Conservation (phyloP, 805 yeast species). For the Hanseniaspora vineae region DNA sequence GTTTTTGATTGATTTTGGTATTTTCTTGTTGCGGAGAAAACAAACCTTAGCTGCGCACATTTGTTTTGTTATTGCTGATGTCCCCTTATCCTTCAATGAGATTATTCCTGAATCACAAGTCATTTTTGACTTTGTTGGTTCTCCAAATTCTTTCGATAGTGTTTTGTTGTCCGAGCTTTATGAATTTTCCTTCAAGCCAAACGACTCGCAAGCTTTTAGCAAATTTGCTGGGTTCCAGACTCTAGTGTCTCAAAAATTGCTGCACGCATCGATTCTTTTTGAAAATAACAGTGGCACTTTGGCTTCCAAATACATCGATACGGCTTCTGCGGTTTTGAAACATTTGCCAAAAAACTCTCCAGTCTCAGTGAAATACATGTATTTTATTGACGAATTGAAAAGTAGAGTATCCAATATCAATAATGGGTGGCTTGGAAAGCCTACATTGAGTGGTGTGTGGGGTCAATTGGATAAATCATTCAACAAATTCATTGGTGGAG, state of each 20-base stretch:
- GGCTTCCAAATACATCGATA: constrained; percentile 53
- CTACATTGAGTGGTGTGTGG: constrained; percentile 74
- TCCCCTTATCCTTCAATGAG: constrained; percentile 28
- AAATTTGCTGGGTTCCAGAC: constrained; percentile 33
- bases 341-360: constrained; percentile 25
- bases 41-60: constrained; percentile 28
- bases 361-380: constrained; percentile 22
- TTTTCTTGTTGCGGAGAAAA: constrained; percentile 28
- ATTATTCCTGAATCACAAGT: constrained; percentile 20
- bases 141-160: constrained; percentile 28
- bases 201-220: constrained; percentile 13
- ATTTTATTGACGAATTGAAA: constrained; percentile 27
- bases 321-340: constrained; percentile 28
- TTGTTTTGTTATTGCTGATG: constrained; percentile 34
- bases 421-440: constrained; percentile 70
- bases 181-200: constrained; percentile 36
- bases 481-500: constrained; percentile 69
- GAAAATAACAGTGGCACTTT: constrained; percentile 49
- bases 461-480: constrained; percentile 74
- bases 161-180: constrained; percentile 54
- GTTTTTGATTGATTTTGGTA: constrained; percentile 40
- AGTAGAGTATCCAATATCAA: constrained; percentile 37
- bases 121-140: constrained; percentile 30
- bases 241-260: constrained; percentile 44
- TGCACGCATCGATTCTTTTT: constrained; percentile 55